Base-by-base conservation (phyloP, 371 early-diverging fungal genomes). In the Mortierella sp. region DNA sequence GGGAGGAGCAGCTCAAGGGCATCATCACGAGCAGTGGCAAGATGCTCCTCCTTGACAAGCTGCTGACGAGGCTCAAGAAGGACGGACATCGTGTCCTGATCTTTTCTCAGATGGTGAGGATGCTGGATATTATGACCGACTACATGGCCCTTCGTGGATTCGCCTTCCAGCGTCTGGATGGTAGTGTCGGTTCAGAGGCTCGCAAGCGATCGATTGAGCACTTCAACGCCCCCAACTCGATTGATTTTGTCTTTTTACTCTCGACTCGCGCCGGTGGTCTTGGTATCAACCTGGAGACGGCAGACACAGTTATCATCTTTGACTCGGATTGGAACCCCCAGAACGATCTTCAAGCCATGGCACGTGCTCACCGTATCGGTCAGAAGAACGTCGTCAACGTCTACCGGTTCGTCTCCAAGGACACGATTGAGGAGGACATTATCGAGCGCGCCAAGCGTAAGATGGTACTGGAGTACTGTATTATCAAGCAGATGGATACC, bases 311-410 rank as follows among this genome's bases (percentile, higher is more conserved):
- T 8, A 97, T 99, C 76, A 96, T 99, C 74, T 99, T 98, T 90
- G 99, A 99, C 86, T 97, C 98, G 45, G 99, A 99, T 88, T 99
- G 99, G 97, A 99, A 99, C 88, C 99, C 99, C 7, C 99, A 99
- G 88, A 99, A 98, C 84, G 99, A 99, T 87, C 88, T 99, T 72
- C 99, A 99, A 90, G 99, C 99, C 54, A 99, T 99, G 99, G 99
- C 99, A 5, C 95, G 99, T 71, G 99, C 99, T 3, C 99, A 99
- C 90, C 95, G 99, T 84, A 96, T 98, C 81, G 99, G 99, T 0
- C 99, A 99, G 82, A 99, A 97, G 84, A 98, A 97, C 78, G 93
- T 95, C 21, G 99, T 99, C 38, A 98, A 97, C 76, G 99, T 99
- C 3, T 99, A 99, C 87, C 95, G 99, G 60, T 97, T 99, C 80